A percentile compares a stretch with the other conserved stretches of the same genome.
Conservation (phyloP, 495 filamentous ascomycete species). For the Xylaria cubensis region DNA sequence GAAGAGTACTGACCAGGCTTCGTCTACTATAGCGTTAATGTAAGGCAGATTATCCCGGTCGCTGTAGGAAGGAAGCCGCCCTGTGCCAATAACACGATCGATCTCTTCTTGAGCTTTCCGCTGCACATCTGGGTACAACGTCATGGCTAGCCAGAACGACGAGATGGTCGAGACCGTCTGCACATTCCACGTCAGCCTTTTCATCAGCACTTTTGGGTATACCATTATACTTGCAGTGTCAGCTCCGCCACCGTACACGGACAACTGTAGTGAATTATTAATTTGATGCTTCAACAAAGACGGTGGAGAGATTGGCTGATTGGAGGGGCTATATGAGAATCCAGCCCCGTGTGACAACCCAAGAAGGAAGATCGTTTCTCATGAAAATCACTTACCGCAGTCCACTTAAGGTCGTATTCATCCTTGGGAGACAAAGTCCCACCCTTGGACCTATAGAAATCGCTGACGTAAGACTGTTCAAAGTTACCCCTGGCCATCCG, state of each 20-base stretch:
- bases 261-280: conserved; percentile 7
- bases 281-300: background rate
- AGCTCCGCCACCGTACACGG: conserved; percentile 52
- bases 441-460: conserved; percentile 32
- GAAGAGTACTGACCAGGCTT: conserved; percentile 24
- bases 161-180: background rate
- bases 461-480: conserved; percentile 43
- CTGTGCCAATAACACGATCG: conserved; percentile 37
- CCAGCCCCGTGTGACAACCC: background rate
- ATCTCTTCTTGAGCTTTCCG: conserved; percentile 39
- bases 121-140: conserved; percentile 34
- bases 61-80: conserved; percentile 34
- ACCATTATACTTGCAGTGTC: conserved; percentile 38
- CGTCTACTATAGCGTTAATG: conserved; percentile 35
- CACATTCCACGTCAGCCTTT: background rate
- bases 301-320: background rate
- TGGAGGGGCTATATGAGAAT: background rate
- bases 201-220: background rate
- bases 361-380: background rate
- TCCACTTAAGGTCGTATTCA: conserved; percentile 40
- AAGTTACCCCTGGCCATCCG: conserved; percentile 40
- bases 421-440: conserved; percentile 36
- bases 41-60: conserved; percentile 42
- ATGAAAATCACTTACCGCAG: conserved; percentile 36
- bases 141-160: conserved; percentile 29